phyloP scores from a whole-genome alignment of 352 stramenopile genomes.

The Globisporangium sylvaticum region DNA sequence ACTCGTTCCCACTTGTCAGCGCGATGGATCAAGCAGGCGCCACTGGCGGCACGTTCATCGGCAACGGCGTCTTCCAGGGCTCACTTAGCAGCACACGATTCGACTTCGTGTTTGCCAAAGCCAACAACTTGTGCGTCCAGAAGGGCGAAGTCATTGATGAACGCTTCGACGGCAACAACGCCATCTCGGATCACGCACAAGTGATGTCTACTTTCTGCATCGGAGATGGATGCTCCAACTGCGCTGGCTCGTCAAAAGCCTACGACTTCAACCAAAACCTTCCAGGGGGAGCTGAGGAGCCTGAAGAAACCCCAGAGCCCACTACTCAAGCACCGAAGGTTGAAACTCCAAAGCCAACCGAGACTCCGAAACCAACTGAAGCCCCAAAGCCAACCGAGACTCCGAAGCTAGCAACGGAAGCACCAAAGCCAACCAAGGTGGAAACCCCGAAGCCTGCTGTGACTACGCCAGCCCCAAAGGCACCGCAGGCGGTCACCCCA shows the following conservation, averaged over 20 bases:
- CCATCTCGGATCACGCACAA: conserved; percentile 16
- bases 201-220: conserved; percentile 18
- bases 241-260: background rate
- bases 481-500: background rate
- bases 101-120: conserved; percentile 17
- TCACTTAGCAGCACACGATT: conserved; percentile 11
- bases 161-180: conserved; percentile 15
- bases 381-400: background rate
- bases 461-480: background rate
- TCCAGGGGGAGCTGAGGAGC: background rate
- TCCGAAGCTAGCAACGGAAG: background rate
- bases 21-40: conserved; percentile 9
- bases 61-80: conserved; percentile 17
- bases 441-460: background rate
- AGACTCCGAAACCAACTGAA: background rate
- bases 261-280: background rate
- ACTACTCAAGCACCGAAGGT: background rate
- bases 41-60: conserved; percentile 19
- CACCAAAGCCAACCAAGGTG: conserved; percentile 1
- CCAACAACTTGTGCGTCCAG: conserved; percentile 12
- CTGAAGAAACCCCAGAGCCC: background rate
- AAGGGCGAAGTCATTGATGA: conserved; percentile 15
- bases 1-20: conserved; percentile 13
- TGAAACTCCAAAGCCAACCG: background rate
- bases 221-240: conserved; percentile 7